Percentiles rank a stretch among this genome's conserved stretches.
Conservation (phyloP, 1,139 yeast species). For the Geotrichum europaeum region DNA sequence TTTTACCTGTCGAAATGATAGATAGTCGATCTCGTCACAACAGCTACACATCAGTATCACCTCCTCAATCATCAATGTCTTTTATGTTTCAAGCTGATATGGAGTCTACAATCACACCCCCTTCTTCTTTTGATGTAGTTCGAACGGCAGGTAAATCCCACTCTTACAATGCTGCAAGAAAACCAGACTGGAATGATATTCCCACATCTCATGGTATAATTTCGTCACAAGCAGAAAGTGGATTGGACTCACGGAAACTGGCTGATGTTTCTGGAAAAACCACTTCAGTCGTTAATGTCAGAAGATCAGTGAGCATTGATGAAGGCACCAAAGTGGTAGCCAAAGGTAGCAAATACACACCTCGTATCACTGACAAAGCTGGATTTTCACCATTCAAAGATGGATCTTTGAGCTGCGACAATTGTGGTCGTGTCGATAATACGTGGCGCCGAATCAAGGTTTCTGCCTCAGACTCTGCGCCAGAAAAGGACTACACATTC, state of each 20-base stretch:
- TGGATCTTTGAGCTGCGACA: constrained; percentile 29
- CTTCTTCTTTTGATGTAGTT: neutral
- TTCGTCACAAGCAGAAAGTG: neutral
- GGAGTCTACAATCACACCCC: neutral
- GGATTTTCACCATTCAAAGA: neutral
- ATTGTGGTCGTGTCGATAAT: constrained; percentile 35
- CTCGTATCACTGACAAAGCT: neutral
- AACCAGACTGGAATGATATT: neutral
- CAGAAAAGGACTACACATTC: constrained; percentile 21
- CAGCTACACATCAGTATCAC: neutral
- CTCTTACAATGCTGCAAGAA: neutral
- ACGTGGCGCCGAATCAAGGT: constrained; percentile 33
- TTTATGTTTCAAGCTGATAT: neutral
- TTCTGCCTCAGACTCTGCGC: neutral
- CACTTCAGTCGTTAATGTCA: neutral
- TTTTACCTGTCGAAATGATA: neutral
- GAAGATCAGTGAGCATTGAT: neutral
- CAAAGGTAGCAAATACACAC: neutral
- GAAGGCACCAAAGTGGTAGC: neutral
- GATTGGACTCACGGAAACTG: neutral
- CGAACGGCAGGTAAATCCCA: neutral
- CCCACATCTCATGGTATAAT: neutral
- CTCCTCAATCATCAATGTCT: neutral
- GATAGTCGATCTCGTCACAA: neutral
- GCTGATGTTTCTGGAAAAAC: neutral